These are phyloP conservation scores for Scleromitrula shiraiana DNA, from an alignment of 2,329 filamentous ascomycete species.

Conservation along the genomic window DNA sequence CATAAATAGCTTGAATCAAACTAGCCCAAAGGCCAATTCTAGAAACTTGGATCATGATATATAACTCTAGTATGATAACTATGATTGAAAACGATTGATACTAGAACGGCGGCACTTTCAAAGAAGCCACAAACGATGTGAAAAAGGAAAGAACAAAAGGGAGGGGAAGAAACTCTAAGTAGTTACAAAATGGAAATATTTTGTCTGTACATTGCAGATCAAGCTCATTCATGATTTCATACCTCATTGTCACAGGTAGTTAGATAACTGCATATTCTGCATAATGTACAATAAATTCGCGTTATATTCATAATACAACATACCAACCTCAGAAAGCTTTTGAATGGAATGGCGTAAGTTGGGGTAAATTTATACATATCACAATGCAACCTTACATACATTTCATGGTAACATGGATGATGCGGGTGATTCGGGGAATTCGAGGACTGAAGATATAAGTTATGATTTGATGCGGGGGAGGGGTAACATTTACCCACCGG, in stretches of 20 bases:
- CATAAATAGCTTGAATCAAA: constrained; percentile 1
- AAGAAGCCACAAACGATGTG: background rate
- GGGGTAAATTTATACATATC: too few relatives aligned
- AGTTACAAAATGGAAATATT: too few relatives aligned
- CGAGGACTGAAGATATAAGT: too few relatives aligned
- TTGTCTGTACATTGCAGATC: constrained; percentile 1
- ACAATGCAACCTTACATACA: background rate
- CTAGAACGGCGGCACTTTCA: too few relatives aligned
- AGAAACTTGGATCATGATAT: background rate
- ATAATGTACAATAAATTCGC: too few relatives aligned
- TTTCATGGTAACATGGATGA: background rate
- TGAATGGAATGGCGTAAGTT: too few relatives aligned
- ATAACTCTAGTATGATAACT: background rate
- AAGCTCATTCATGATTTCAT: background rate
- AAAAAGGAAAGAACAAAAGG: too few relatives aligned
- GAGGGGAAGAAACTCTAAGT: too few relatives aligned
- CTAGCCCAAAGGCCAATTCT: background rate
- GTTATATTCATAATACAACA: constrained; percentile 2
- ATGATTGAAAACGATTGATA: too few relatives aligned
- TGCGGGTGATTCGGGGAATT: background rate
- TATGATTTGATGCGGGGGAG: background rate
- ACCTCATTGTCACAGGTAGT: constrained; percentile 5
- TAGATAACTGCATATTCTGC: constrained; percentile 1
- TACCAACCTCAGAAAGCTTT: background rate
- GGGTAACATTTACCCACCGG: too few relatives aligned